Evolutionary conservation across 257 asterid genomes (phyloP), one percentile per base, ranked within the genome.

Genomic region (Voacanga thouarsii): DNA sequence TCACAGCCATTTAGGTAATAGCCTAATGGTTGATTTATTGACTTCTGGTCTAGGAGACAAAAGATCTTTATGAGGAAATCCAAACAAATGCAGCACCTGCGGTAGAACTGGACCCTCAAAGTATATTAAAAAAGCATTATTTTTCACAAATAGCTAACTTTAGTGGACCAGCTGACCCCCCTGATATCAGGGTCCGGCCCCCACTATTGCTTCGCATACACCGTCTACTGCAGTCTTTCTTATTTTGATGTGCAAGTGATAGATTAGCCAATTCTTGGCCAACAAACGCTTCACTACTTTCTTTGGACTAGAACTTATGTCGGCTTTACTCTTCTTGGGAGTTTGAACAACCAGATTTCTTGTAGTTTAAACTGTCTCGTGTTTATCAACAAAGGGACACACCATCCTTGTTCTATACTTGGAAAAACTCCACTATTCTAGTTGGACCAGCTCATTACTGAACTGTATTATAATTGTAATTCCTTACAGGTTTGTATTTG

Each of bases 401-500:
- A 24, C 11, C 39, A 9, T 64, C n/a, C 21, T 12, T 12, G 2
- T 12, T 30, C 43, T 64, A 12, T 28, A 64, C 23, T 30, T 30
- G 45, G 7, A 64, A 30, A 24, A 30, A 16, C 44, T 30, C 23
- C 70, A 12, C 23, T 1, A 64, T 43, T 63, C 55, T 63, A 26
- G 11, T 63, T 63, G 69, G 69, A 28, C 43, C 21, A 63, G 66
- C 41, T 74, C 41, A 2, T 60, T 66, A n/a, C 51, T 65, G 66
- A 70, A 75, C 6, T 63, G 10, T 53, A 43, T 26, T 33, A 75
- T 21, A 39, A 57, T 71, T 80, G 61, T 70, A 73, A 59, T 74
- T 85, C 44, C 76, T 76, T 79, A 63, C 92, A 96, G 99, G 94
- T 90, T 93, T 87, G 83, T 84, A 61, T 92, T 92, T 88, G 98